Percentiles rank a stretch among this genome's conserved stretches.
Conservation (phyloP, 1,139 yeast species). For the Candida sp. region DNA sequence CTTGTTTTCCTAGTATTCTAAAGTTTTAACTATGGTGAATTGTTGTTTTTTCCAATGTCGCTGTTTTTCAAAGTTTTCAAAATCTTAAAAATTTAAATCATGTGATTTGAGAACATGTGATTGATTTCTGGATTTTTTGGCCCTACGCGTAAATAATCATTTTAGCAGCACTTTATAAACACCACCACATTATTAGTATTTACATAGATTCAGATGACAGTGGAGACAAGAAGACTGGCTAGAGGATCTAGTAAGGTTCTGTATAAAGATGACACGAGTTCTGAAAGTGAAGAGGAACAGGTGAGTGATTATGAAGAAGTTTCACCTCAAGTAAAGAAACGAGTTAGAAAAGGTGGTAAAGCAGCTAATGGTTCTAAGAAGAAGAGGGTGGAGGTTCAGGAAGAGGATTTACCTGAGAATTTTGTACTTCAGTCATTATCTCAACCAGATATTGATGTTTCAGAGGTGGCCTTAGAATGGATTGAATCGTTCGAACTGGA, state of each 20-base stretch:
- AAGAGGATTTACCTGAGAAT: slow-evolving; percentile 41
- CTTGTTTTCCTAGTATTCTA: background rate
- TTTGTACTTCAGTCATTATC: slow-evolving; percentile 51
- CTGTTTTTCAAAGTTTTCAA: background rate
- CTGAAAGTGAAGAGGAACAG: slow-evolving; percentile 6
- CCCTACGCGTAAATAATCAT: background rate
- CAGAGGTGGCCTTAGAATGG: slow-evolving; percentile 71
- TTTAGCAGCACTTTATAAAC: slow-evolving; percentile 4
- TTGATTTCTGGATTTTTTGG: slow-evolving; percentile 1
- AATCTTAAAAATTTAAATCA: background rate
- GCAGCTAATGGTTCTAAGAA: background rate
- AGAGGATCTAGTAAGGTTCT: slow-evolving; percentile 4
- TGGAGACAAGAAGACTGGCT: slow-evolving; percentile 10
- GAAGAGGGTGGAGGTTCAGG: slow-evolving; percentile 5
- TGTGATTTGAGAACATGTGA: background rate
- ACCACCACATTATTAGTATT: background rate
- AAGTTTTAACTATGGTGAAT: background rate
- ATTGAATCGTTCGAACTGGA: slow-evolving; percentile 44
- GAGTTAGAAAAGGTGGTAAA: background rate
- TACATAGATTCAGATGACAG: background rate
- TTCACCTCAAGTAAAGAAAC: slow-evolving; percentile 4
- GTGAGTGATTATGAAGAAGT: slow-evolving; percentile 10
- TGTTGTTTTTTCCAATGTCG: slow-evolving; percentile 2
- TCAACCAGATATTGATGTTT: slow-evolving; percentile 46
- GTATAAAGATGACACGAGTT: slow-evolving; percentile 8